A percentile compares a stretch with the other conserved stretches of the same genome.
Conservation (phyloP, 371 early-diverging fungal genomes). For the Lichtheimia hyalospora region DNA sequence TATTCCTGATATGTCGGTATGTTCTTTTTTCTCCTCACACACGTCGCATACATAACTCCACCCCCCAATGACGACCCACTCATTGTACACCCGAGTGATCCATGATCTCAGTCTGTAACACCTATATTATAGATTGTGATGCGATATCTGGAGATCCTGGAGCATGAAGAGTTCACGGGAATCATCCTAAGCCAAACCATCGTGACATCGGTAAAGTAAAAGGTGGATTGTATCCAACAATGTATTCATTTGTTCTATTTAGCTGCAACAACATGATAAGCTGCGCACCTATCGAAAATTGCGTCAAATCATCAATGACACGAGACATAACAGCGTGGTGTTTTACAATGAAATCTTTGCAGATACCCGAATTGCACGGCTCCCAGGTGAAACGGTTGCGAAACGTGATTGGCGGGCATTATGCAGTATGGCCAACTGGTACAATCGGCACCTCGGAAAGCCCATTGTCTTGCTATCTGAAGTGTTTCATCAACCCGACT, state of each 20-base stretch:
- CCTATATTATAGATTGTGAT: constrained; percentile 49
- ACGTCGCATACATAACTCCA: no score
- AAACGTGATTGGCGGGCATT: constrained; percentile 63
- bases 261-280: constrained; percentile 69
- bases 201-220: constrained; percentile 50
- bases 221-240: neutral
- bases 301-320: constrained; percentile 58
- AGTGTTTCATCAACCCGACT: constrained; percentile 9
- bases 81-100: no score
- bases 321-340: constrained; percentile 54
- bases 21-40: constrained; percentile 1
- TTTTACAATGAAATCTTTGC: constrained; percentile 70
- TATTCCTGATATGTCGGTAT: constrained; percentile 58
- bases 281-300: constrained; percentile 61
- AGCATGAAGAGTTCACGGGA: constrained; percentile 59
- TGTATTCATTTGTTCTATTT: neutral
- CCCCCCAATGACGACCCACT: no score
- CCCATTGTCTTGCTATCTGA: constrained; percentile 61
- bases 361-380: constrained; percentile 41
- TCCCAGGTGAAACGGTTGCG: constrained; percentile 44
- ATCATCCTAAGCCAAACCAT: constrained; percentile 69
- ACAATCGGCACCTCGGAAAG: constrained; percentile 46
- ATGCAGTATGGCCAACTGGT: constrained; percentile 59
- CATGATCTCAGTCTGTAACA: no score
- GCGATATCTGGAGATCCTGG: constrained; percentile 58